Base-by-base conservation (phyloP, 768 basidiomycete genomes). In the Cystobasidium ongulense region DNA sequence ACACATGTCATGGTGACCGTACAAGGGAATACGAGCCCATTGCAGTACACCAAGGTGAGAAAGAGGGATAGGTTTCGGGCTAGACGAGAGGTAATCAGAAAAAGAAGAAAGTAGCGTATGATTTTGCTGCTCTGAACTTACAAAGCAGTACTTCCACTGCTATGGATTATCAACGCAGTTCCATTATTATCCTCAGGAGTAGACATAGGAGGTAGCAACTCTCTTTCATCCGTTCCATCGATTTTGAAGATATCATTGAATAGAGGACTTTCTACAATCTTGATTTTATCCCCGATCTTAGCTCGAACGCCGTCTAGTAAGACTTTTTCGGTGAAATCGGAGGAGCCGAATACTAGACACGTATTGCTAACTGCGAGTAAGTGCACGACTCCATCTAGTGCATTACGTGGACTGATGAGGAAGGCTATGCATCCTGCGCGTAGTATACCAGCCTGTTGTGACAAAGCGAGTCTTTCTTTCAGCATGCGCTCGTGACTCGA, bases 1-100 rank as follows among this genome's bases (percentile, higher is more conserved):
- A 21, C 38, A 41, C 41, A 67, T 23, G 23, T 67, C 65, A 25
- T 67, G 65, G 21, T 39, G 31, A 15, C 38, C 29, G 33, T 67
- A 67, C 29, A 46, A 23, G 65, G 41, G 50, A 52, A 43, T 43
- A 23, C 65, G 65, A 27, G 65, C 41, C 41, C 41, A 52, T 41
- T 67, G 65, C 29, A 67, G 21, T 3, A 67, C 41, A 2, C 41
- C 65, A 18, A 67, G 41, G 50, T 67, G 65, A 23, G 65, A 67
- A 31, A 67, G 36, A 1, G 38, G 65, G 33, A 67, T 67, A 21
- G 65, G 65, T 29, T 67, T 67, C 4, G 65, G 65, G 41, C 41
- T 46, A 31, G 23, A 17, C 41, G 50, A 5, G 27, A 67, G 41
- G 57, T 10, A 59, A 31, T n/a, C 52, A 29, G 13, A n/a, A 46